Evolutionary conservation across 805 yeast genomes (phyloP), one percentile per base, ranked within the genome.

Genomic region (Pichia kluyveri): DNA sequence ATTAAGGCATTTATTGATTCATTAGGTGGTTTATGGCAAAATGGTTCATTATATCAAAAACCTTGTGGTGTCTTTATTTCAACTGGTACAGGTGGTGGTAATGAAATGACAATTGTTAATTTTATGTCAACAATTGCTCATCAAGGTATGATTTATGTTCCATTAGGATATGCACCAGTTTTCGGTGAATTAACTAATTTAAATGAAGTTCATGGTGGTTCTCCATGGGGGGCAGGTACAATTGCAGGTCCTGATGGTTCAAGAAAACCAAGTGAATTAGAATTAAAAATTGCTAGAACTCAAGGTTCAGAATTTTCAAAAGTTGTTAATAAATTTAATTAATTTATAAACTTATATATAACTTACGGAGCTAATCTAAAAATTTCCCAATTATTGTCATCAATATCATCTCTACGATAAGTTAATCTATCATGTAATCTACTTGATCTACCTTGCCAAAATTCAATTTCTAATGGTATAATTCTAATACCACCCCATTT

Each of bases 401-500:
- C 75, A 14, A 54, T 56, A 9, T 62, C 54, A 26, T 76, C 78
- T 62, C 95, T 73, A 51, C 76, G 74, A 66, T 75, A 90, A 14
- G 82, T 78, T 44, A 90, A 71, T 56, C 99, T 77, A 65, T 93
- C 99, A 65, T 93, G 99, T 45, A 91, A 71, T 63, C 99, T 77
- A 60, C 86, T 83, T 51, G 76, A 73, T 54, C 99, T 80, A 17
- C 99, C 99, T 69, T 93, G 99, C 97, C 98, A 93, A 61, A 91
- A 93, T 68, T 93, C 99, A 55, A 91, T 76, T 61, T 88, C 96
- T 42, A 86, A 68, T 6, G 99, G 99, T 40, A 84, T 80, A 17
- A 93, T 73, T 60, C 96, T 75, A 44, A 93, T 62, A 0, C 99
- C 99, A 47, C 98, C 99, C 99, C 99, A 93, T 62, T 71, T 83